phyloP scores from a whole-genome alignment of 2,329 filamentous ascomycete species.

The Sporothrix sp. region DNA sequence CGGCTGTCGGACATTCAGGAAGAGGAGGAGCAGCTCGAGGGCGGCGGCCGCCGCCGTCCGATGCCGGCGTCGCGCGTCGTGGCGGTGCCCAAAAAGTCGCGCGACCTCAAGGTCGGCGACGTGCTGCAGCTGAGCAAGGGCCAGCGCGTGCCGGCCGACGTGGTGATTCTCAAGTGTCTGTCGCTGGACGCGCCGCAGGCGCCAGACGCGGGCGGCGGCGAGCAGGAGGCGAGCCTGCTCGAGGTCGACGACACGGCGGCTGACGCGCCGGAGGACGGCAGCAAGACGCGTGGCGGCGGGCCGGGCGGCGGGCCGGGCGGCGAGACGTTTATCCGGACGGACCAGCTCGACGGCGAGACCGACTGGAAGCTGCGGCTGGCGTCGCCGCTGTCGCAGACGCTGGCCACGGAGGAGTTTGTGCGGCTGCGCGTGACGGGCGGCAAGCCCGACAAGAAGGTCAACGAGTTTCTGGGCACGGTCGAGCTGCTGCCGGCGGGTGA shows the following conservation, averaged over 20 bases:
- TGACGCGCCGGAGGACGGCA: slow-evolving; percentile 18
- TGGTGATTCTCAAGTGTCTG: slow-evolving; percentile 76
- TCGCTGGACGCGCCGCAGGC: slow-evolving; percentile 23
- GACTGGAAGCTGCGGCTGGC: slow-evolving; percentile 95
- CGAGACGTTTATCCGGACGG: slow-evolving; percentile 94
- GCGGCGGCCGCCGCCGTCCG: slow-evolving; percentile 12
- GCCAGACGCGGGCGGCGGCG: slow-evolving; percentile 19
- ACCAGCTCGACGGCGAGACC: slow-evolving; percentile 94
- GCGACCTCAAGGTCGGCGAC: slow-evolving; percentile 86
- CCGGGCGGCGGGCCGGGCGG: slow-evolving; percentile 40
- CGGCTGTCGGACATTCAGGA: slow-evolving; percentile 58
- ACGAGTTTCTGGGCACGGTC: slow-evolving; percentile 87
- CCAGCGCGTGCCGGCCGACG: slow-evolving; percentile 86
- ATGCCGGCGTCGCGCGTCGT: slow-evolving; percentile 42
- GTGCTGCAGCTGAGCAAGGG: slow-evolving; percentile 89
- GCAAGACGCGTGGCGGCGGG: neutral
- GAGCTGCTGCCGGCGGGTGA: slow-evolving; percentile 52
- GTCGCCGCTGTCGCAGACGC: slow-evolving; percentile 72
- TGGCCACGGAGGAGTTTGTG: slow-evolving; percentile 62
- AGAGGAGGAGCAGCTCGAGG: slow-evolving; percentile 50
- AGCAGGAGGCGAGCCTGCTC: slow-evolving; percentile 20
- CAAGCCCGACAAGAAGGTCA: slow-evolving; percentile 87
- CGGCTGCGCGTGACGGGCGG: slow-evolving; percentile 66
- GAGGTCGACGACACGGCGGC: slow-evolving; percentile 11
- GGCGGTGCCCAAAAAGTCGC: slow-evolving; percentile 71